These are phyloP conservation scores for Termitomyces sp. DNA, from an alignment of 768 basidiomycete species.

Conservation along the genomic window DNA sequence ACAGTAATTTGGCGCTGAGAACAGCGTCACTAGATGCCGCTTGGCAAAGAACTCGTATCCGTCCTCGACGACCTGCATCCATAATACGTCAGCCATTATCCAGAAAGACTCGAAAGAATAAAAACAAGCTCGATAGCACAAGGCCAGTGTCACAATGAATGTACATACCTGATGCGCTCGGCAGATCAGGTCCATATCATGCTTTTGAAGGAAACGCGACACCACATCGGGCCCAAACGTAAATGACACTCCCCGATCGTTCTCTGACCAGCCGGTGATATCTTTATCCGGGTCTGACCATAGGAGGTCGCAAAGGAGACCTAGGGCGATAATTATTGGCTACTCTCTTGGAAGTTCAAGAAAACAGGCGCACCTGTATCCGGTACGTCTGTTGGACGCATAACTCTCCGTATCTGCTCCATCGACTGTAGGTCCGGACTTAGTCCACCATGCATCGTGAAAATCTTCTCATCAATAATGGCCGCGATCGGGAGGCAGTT, in stretches of 20 bases:
- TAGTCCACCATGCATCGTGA: constrained; percentile 98
- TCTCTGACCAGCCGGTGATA: constrained; percentile 99
- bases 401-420: constrained; percentile 99
- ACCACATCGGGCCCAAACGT: constrained; percentile 99
- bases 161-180: constrained; percentile 89
- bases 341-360: background rate
- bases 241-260: constrained; percentile 97
- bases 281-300: constrained; percentile 99
- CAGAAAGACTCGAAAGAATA: background rate
- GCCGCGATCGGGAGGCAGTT: constrained; percentile 99
- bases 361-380: constrained; percentile 73
- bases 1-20: constrained; percentile 94
- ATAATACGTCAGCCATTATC: constrained; percentile 6
- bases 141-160: background rate
- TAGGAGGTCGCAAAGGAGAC: constrained; percentile 90
- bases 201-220: constrained; percentile 96
- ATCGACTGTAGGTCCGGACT: constrained; percentile 98
- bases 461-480: constrained; percentile 99
- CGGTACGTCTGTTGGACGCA: constrained; percentile 98
- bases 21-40: constrained; percentile 92
- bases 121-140: background rate
- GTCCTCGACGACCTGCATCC: constrained; percentile 87
- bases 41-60: constrained; percentile 99
- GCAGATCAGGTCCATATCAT: constrained; percentile 99
- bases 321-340: constrained; percentile 33